These are phyloP conservation scores for Centrapalus pauciflorus DNA, from an alignment of 129 eudicot species.

Conservation along the genomic window DNA sequence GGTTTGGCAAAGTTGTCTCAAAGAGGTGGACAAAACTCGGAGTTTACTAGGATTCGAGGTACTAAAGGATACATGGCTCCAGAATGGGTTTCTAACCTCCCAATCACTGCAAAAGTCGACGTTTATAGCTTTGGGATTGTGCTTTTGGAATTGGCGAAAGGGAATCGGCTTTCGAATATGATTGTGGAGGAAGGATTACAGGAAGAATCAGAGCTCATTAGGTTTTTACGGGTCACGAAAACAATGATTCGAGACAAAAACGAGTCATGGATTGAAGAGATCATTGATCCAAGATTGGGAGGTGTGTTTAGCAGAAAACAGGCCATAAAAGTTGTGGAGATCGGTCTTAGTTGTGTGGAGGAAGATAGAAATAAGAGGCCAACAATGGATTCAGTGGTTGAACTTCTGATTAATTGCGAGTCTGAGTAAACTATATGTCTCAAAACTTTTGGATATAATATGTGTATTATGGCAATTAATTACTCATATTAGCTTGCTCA, in stretches of 20 bases:
- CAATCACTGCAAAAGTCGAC: slow-evolving; percentile 55
- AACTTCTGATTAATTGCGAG: no score
- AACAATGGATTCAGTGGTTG: no score
- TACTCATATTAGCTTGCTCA: no score
- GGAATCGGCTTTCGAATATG: slow-evolving; percentile 30
- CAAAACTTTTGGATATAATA: no score
- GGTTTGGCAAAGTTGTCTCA: slow-evolving; percentile 53
- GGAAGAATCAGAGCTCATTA: slow-evolving; percentile 14
- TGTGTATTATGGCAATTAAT: no score
- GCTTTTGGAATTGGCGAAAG: slow-evolving; percentile 45
- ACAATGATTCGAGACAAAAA: slow-evolving; percentile 2
- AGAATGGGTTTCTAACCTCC: slow-evolving; percentile 42
- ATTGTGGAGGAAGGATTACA: slow-evolving; percentile 18
- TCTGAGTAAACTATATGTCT: no score
- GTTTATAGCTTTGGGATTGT: slow-evolving; percentile 66
- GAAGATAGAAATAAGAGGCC: no score
- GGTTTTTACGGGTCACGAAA: slow-evolving; percentile 18
- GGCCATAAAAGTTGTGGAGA: slow-evolving; percentile 18
- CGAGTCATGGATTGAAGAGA: slow-evolving; percentile 21
- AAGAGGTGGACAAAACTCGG: slow-evolving; percentile 33
- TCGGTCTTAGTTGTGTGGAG: slow-evolving; percentile 35
- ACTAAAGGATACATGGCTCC: slow-evolving; percentile 67
- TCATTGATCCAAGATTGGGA: slow-evolving; percentile 41
- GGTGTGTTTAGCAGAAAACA: slow-evolving; percentile 34
- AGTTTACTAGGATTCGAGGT: slow-evolving; percentile 38